phyloP scores from a whole-genome alignment of 176 grass and related monocot genomes.

The Lolium rigidum region DNA sequence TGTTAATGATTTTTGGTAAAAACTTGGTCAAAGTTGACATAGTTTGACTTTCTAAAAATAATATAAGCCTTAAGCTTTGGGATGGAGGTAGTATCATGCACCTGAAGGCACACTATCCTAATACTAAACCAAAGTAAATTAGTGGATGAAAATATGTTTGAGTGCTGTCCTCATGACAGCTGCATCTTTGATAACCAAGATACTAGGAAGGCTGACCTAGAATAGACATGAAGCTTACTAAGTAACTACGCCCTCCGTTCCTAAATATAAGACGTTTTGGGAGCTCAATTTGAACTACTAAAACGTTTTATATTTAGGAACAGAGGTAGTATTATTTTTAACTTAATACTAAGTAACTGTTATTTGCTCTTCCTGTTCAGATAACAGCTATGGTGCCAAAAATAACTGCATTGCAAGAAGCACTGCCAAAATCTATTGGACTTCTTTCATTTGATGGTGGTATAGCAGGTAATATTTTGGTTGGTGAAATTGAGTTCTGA shows the following conservation, averaged over 20 bases:
- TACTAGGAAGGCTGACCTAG: not conserved
- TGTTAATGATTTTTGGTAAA: too few relatives aligned
- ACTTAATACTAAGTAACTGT: conserved; percentile 26
- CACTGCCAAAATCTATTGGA: conserved; percentile 88
- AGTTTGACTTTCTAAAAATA: too few relatives aligned
- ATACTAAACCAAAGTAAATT: conserved; percentile 6
- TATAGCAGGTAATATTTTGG: conserved; percentile 73
- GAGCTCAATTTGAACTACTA: too few relatives aligned
- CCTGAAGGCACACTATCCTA: conserved; percentile 35
- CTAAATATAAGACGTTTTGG: too few relatives aligned
- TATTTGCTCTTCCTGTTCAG: conserved; percentile 55
- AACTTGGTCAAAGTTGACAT: too few relatives aligned
- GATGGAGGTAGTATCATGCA: conserved; percentile 25
- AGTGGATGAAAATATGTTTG: not conserved
- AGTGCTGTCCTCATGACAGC: conserved; percentile 4
- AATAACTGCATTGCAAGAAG: conserved; percentile 87
- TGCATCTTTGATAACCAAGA: conserved; percentile 27
- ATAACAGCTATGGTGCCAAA: conserved; percentile 89
- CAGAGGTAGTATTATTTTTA: not conserved
- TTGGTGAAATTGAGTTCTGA: conserved; percentile 25
- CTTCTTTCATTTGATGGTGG: conserved; percentile 98
- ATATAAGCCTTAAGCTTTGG: too few relatives aligned
- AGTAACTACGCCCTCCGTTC: not conserved
- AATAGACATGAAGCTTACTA: conserved; percentile 18
- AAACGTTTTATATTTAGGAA: too few relatives aligned